Evolutionary conservation across 306 rosid genomes (phyloP).

Genomic region (Leucaena leucocephala): DNA sequence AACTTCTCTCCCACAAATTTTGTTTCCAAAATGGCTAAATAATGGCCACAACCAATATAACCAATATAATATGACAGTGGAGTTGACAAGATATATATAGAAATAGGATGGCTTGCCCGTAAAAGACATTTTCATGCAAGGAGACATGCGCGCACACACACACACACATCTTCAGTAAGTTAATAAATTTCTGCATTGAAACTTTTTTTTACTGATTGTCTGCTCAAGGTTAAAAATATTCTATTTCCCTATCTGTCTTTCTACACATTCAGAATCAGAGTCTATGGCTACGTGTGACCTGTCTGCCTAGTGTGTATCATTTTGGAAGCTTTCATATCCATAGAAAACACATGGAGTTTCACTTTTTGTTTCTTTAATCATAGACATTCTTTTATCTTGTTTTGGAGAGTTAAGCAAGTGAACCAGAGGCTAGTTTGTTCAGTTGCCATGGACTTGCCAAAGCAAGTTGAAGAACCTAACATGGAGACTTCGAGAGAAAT

Average conservation of each 20-base stretch:
- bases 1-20: too few species aligned
- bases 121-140: too few species aligned
- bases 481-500: constrained; percentile 87
- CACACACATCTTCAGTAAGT: constrained; percentile 72
- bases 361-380: constrained; percentile 16
- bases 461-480: constrained; percentile 67
- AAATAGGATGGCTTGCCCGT: too few species aligned
- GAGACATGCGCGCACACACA: too few species aligned
- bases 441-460: constrained; percentile 68
- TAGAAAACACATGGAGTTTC: not conserved
- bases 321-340: not conserved
- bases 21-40: too few species aligned
- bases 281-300: not conserved
- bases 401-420: constrained; percentile 58
- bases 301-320: not conserved
- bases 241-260: not conserved
- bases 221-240: constrained; percentile 6
- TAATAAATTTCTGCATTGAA: constrained; percentile 29
- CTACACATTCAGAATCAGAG: constrained; percentile 15
- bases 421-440: constrained; percentile 72
- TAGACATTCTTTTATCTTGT: constrained; percentile 37
- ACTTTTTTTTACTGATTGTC: constrained; percentile 27
- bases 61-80: too few species aligned
- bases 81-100: too few species aligned
- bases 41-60: too few species aligned